Percentiles rank a stretch among this genome's conserved stretches.
Conservation (phyloP, 2,329 filamentous ascomycete species). For the Hypoxylon sp. region DNA sequence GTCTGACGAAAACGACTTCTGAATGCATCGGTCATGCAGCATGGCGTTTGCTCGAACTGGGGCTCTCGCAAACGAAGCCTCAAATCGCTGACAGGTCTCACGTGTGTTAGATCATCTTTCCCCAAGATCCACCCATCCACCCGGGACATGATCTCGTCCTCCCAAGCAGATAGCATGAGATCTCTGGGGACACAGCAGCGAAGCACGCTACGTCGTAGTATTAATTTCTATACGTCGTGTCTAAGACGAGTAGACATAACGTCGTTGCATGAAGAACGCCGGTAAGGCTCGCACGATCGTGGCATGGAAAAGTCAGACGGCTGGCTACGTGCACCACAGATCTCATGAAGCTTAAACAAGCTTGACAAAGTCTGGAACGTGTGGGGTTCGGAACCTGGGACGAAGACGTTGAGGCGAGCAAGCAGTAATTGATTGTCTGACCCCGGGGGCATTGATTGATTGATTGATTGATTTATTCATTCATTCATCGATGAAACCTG, state of each 20-base stretch:
- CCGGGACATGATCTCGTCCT: conserved; percentile 24
- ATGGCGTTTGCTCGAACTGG: conserved; percentile 17
- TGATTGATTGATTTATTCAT: conserved; percentile 26
- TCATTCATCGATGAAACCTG: conserved; percentile 30
- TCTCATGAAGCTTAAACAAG: conserved; percentile 19
- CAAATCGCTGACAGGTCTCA: conserved; percentile 20
- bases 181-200: conserved; percentile 31
- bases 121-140: conserved; percentile 30
- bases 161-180: conserved; percentile 21
- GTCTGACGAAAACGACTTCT: conserved; percentile 7
- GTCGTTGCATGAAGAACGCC: conserved; percentile 21
- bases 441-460: conserved; percentile 25
- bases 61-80: conserved; percentile 16
- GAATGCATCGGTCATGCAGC: conserved; percentile 2
- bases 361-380: conserved; percentile 19
- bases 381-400: conserved; percentile 23
- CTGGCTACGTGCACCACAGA: conserved; percentile 18
- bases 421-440: conserved; percentile 19
- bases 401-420: neutral
- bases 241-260: conserved; percentile 26
- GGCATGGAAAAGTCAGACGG: conserved; percentile 32
- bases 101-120: no score
- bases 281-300: conserved; percentile 22
- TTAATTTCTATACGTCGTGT: conserved; percentile 14
- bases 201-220: conserved; percentile 16